phyloP scores from a whole-genome alignment of 192 early-diverging fungal genomes.

The Phycomyces blakesleeanus region DNA sequence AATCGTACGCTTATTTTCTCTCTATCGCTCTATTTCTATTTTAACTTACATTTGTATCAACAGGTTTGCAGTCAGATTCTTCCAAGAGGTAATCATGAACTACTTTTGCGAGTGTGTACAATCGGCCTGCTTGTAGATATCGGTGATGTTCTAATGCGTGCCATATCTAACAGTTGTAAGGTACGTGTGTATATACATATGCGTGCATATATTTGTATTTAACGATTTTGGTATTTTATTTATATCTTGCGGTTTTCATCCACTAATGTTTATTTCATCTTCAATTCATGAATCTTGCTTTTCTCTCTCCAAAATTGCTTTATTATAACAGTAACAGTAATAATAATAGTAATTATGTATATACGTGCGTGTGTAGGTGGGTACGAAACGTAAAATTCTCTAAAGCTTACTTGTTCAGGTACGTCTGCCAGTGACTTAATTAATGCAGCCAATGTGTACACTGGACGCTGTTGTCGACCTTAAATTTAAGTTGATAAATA shows the following conservation, averaged over 20 bases:
- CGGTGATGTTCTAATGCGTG: conserved; percentile 64
- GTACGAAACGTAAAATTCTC: too few relatives aligned
- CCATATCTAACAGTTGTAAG: conserved; percentile 64
- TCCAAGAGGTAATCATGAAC: conserved; percentile 66
- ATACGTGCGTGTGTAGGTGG: too few relatives aligned
- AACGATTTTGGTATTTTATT: too few relatives aligned
- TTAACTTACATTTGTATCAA: conserved; percentile 23
- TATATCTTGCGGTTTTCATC: too few relatives aligned
- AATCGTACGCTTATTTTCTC: neutral
- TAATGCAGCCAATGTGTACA: conserved; percentile 73
- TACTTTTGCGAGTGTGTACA: conserved; percentile 65
- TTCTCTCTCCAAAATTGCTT: too few relatives aligned
- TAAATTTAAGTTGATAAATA: too few relatives aligned
- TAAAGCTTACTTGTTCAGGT: conserved; percentile 70
- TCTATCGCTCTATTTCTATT: too few relatives aligned
- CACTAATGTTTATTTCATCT: neutral
- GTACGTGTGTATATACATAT: too few relatives aligned
- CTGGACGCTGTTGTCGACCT: conserved; percentile 53
- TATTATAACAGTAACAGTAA: too few relatives aligned
- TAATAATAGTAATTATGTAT: too few relatives aligned
- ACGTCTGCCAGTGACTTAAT: conserved; percentile 83
- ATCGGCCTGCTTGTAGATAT: conserved; percentile 66
- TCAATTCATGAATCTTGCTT: neutral
- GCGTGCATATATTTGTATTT: neutral
- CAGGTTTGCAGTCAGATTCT: conserved; percentile 36